Conservation (phyloP, 2,329 filamentous ascomycete genomes). For the Hymenoscyphus salicellus region DNA sequence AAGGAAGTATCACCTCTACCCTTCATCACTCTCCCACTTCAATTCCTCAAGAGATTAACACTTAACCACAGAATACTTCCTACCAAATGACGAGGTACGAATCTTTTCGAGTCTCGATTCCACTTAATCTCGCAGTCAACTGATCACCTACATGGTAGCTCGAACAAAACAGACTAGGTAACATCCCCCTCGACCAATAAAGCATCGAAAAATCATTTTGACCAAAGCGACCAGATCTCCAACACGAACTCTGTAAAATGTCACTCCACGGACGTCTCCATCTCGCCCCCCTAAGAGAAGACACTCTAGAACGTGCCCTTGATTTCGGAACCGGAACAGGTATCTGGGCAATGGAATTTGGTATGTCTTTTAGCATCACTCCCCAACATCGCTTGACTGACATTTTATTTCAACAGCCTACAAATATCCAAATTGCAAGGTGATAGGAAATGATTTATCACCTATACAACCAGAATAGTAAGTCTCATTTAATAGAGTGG, state of each 20-base stretch:
- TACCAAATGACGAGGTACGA: constrained; percentile 48
- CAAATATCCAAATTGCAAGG: constrained; percentile 9
- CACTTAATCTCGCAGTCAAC: no score
- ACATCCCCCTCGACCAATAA: no score
- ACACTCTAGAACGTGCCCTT: constrained; percentile 23
- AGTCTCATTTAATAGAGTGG: background rate
- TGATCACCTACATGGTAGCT: background rate
- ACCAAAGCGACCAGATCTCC: no score
- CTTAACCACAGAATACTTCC: constrained; percentile 44
- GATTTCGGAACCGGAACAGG: constrained; percentile 35
- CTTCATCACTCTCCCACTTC: background rate
- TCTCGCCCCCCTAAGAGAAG: constrained; percentile 12
- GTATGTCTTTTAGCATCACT: background rate
- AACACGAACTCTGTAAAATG: constrained; percentile 18
- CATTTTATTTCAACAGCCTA: background rate
- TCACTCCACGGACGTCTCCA: constrained; percentile 18
- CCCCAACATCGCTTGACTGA: background rate
- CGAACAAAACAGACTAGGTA: background rate
- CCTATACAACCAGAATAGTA: constrained; percentile 17
- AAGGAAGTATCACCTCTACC: constrained; percentile 15
- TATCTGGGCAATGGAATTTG: constrained; percentile 26
- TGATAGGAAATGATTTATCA: constrained; percentile 13
- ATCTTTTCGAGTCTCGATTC: constrained; percentile 46
- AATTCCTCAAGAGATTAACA: background rate
- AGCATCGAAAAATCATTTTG: no score